These are phyloP conservation scores for Ligustrum vulgare DNA, from an alignment of 257 asterid species.

Conservation along the genomic window DNA sequence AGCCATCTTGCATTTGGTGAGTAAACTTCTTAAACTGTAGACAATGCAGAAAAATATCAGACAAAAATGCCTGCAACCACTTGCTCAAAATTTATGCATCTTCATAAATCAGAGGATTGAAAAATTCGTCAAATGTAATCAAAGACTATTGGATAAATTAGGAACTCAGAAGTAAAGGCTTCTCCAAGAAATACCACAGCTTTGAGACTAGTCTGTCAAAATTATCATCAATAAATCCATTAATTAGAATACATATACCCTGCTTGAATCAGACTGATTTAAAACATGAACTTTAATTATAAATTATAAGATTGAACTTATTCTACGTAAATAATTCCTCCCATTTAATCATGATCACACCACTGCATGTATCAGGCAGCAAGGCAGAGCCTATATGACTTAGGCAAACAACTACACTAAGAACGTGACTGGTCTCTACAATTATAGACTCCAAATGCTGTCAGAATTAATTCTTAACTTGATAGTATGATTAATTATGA, in stretches of 20 bases:
- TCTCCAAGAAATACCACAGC: neutral
- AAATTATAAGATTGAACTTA: constrained; percentile 3
- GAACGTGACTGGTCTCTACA: neutral
- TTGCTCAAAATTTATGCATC: constrained; percentile 3
- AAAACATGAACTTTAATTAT: neutral
- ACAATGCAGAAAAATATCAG: constrained; percentile 15
- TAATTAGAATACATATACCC: neutral
- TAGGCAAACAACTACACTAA: neutral
- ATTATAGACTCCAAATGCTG: constrained; percentile 9
- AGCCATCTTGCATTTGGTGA: constrained; percentile 88
- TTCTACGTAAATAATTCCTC: neutral
- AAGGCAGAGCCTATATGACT: neutral
- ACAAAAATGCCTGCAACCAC: constrained; percentile 5
- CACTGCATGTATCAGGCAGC: constrained; percentile 18
- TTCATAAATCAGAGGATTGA: neutral
- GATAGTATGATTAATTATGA: neutral
- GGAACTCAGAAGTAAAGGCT: constrained; percentile 9
- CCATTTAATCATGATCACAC: neutral
- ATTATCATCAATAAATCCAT: neutral
- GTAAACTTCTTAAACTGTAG: constrained; percentile 62
- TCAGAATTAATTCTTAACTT: constrained; percentile 13
- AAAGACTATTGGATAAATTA: neutral
- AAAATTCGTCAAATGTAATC: neutral
- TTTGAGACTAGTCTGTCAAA: neutral
- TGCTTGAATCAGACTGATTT: neutral